These are phyloP conservation scores for Phytophthora pini DNA, from an alignment of 352 stramenopile species.

Conservation along the genomic window DNA sequence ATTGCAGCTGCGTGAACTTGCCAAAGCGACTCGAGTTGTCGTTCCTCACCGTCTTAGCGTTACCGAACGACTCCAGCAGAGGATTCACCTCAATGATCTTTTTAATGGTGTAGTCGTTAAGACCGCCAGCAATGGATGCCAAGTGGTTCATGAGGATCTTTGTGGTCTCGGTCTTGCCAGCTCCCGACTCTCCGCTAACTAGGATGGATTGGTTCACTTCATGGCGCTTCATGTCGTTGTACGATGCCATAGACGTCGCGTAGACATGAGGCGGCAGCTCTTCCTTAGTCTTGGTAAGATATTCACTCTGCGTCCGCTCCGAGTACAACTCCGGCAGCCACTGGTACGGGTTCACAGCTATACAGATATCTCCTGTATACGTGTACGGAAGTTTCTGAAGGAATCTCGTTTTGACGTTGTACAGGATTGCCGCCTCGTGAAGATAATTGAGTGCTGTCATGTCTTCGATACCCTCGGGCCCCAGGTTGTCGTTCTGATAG, in stretches of 20 bases:
- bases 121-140: slow-evolving; percentile 65
- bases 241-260: slow-evolving; percentile 72
- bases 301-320: slow-evolving; percentile 70
- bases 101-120: slow-evolving; percentile 81
- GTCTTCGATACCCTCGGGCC: slow-evolving; percentile 72
- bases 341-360: slow-evolving; percentile 97
- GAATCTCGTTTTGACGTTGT: slow-evolving; percentile 91
- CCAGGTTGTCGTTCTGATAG: slow-evolving; percentile 81
- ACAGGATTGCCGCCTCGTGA: slow-evolving; percentile 91
- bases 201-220: slow-evolving; percentile 86
- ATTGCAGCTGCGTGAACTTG: slow-evolving; percentile 97
- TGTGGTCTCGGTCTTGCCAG: slow-evolving; percentile 90
- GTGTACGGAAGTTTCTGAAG: slow-evolving; percentile 93
- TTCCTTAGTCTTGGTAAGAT: slow-evolving; percentile 66
- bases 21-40: slow-evolving; percentile 97
- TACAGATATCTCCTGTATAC: slow-evolving; percentile 96
- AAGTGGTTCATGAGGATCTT: slow-evolving; percentile 93
- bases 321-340: slow-evolving; percentile 90
- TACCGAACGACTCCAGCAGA: slow-evolving; percentile 86
- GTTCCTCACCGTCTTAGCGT: slow-evolving; percentile 96
- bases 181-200: slow-evolving; percentile 86
- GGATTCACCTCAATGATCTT: slow-evolving; percentile 87
- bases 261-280: slow-evolving; percentile 77
- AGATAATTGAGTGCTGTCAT: slow-evolving; percentile 91
- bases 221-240: slow-evolving; percentile 70